Evolutionary conservation across 2,329 filamentous ascomycete genomes (phyloP).

Genomic region (Epichloe baconii): DNA sequence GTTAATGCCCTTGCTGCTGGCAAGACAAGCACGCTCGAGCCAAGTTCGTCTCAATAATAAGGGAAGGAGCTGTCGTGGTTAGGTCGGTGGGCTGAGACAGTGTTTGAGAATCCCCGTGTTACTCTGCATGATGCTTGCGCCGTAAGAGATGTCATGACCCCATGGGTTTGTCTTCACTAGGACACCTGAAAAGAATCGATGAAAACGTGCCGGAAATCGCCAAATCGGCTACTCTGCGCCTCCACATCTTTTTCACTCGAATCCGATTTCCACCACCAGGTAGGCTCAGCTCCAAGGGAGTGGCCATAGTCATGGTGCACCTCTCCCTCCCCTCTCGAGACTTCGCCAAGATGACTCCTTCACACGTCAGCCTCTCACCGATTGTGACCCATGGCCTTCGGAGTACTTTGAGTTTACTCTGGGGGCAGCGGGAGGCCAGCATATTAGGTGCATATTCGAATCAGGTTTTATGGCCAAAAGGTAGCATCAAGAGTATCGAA

Average conservation of each 20-base stretch:
- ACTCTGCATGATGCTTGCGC: neutral
- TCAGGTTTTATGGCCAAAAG: neutral
- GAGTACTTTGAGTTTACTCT: too few relatives aligned
- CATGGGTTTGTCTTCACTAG: neutral
- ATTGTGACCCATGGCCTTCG: too few relatives aligned
- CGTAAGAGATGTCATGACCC: neutral
- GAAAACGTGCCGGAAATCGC: too few relatives aligned
- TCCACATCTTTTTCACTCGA: neutral
- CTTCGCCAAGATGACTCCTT: too few relatives aligned
- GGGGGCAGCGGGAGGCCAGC: neutral
- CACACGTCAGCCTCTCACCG: neutral
- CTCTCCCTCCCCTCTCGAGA: too few relatives aligned
- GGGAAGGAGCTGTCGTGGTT: neutral
- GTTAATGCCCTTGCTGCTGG: neutral
- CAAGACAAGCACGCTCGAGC: slow-evolving; percentile 4
- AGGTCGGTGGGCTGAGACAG: slow-evolving; percentile 2
- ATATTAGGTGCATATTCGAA: neutral
- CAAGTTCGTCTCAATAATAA: slow-evolving; percentile 2
- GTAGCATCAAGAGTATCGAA: neutral
- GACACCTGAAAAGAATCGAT: too few relatives aligned
- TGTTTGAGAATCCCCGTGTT: neutral
- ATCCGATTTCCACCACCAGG: neutral
- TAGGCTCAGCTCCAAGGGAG: neutral
- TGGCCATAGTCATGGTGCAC: neutral
- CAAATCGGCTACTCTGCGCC: neutral